phyloP scores from a whole-genome alignment of 345 rosid genomes.

The Raphanus sativus region DNA sequence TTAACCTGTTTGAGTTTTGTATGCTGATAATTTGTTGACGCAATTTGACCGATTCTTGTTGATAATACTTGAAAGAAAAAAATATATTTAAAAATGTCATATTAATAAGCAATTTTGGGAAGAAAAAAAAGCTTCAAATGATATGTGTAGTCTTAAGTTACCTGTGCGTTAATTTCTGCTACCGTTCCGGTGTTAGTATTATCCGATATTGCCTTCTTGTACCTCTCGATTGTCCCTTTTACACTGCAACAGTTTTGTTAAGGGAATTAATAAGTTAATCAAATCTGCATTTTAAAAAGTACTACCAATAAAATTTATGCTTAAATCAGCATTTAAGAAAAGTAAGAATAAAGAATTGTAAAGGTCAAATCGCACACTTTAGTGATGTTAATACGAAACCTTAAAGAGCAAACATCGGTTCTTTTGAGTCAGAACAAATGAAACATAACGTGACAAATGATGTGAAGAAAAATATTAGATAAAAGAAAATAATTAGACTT shows the following conservation, averaged over 20 bases:
- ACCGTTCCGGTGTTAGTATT: conserved; percentile 65
- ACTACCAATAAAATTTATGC: background rate
- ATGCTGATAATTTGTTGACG: conserved; percentile 62
- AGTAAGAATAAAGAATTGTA: background rate
- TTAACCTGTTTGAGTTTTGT: conserved; percentile 74
- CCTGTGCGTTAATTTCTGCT: conserved; percentile 88
- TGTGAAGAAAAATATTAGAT: conserved; percentile 19
- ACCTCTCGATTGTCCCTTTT: conserved; percentile 87
- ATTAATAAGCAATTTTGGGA: background rate
- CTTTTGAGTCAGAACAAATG: conserved; percentile 35
- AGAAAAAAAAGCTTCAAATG: background rate
- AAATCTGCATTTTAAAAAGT: background rate
- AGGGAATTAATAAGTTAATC: background rate
- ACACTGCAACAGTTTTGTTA: conserved; percentile 55
- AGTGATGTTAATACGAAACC: conserved; percentile 61
- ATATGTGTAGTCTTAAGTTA: conserved; percentile 16
- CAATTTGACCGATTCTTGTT: conserved; percentile 81
- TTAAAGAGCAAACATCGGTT: conserved; percentile 42
- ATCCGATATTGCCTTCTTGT: conserved; percentile 77
- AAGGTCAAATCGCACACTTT: conserved; percentile 58
- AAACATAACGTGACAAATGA: conserved; percentile 36
- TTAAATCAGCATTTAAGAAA: background rate
- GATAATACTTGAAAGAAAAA: conserved; percentile 57
- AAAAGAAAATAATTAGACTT: background rate
- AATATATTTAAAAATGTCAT: background rate